Percentiles rank a stretch among this genome's conserved stretches.
phyloP scores from a whole-genome alignment of 2,329 filamentous ascomycete species.

The Fonsecaea pugnacius region DNA sequence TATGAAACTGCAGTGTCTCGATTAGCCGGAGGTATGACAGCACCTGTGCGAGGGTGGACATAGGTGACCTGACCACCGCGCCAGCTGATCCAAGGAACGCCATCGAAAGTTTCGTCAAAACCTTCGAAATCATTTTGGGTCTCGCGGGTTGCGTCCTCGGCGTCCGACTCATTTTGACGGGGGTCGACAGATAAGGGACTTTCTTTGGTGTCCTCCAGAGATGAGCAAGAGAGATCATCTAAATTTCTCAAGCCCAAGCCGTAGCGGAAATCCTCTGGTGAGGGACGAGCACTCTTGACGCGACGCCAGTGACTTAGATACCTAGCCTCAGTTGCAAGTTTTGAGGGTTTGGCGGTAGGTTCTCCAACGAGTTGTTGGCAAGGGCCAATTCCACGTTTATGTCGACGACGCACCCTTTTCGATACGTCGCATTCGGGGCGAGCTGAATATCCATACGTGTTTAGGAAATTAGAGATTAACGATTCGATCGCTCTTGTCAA shows the following conservation, averaged over 20 bases:
- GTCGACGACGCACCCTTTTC: not conserved
- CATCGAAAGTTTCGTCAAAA: constrained; percentile 38
- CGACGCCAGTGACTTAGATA: constrained; percentile 28
- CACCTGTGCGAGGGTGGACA: constrained; percentile 50
- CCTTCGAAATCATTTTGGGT: not conserved
- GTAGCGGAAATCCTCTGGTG: constrained; percentile 13
- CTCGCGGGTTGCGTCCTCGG: not conserved
- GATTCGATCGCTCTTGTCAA: constrained; percentile 43
- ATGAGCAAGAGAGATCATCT: not conserved
- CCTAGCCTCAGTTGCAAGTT: constrained; percentile 4
- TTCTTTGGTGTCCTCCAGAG: not conserved
- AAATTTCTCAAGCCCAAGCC: constrained; percentile 5
- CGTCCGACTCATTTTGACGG: not conserved
- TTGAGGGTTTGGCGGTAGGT: constrained; percentile 1
- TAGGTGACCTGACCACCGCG: constrained; percentile 52
- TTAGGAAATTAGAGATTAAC: constrained; percentile 74
- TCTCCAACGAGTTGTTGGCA: not conserved
- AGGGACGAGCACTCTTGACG: constrained; percentile 23
- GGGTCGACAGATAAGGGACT: not conserved
- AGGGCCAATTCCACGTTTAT: not conserved
- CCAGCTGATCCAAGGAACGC: constrained; percentile 63
- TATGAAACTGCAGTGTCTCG: not conserved
- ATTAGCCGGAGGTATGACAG: constrained; percentile 29
- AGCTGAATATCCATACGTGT: constrained; percentile 66
- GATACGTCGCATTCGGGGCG: constrained; percentile 34